Conservation (phyloP, 306 rosid species). For the Medicago ruthenica region DNA sequence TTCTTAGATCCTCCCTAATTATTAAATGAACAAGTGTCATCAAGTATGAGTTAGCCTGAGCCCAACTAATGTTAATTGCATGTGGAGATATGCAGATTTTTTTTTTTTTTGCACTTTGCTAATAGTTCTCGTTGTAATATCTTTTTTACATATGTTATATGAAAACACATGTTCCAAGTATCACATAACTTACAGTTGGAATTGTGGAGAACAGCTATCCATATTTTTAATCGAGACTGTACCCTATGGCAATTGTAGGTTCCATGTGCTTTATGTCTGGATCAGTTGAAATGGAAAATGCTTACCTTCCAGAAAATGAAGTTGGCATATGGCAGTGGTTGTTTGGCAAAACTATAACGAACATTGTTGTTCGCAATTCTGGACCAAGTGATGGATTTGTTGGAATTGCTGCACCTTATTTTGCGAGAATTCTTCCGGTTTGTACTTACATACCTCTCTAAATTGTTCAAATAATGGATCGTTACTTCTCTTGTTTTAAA, state of each 20-base stretch:
- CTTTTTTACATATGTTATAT: slow-evolving; percentile 3
- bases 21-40: slow-evolving; percentile 7
- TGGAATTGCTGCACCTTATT: slow-evolving; percentile 94
- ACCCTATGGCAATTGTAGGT: slow-evolving; percentile 62
- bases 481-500: slow-evolving; percentile 16
- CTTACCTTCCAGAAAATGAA: slow-evolving; percentile 86
- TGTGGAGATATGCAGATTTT: slow-evolving; percentile 18
- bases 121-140: not conserved
- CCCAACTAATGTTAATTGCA: slow-evolving; percentile 20
- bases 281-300: slow-evolving; percentile 85
- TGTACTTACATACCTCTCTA: slow-evolving; percentile 44
- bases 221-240: slow-evolving; percentile 29
- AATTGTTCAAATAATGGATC: slow-evolving; percentile 26
- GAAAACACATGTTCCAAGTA: not conserved
- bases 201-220: slow-evolving; percentile 29
- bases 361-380: slow-evolving; percentile 69
- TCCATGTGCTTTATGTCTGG: slow-evolving; percentile 99
- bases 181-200: slow-evolving; percentile 5
- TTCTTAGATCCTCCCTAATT: not conserved
- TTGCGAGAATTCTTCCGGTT: slow-evolving; percentile 96
- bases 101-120: slow-evolving; percentile 9
- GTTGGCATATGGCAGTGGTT: slow-evolving; percentile 97
- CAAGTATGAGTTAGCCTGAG: slow-evolving; percentile 5
- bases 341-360: slow-evolving; percentile 85
- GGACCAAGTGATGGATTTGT: slow-evolving; percentile 90